Percentiles rank a stretch among this genome's conserved stretches.
Conservation (phyloP, 2,329 filamentous ascomycete species). For the Diaporthe vexans region DNA sequence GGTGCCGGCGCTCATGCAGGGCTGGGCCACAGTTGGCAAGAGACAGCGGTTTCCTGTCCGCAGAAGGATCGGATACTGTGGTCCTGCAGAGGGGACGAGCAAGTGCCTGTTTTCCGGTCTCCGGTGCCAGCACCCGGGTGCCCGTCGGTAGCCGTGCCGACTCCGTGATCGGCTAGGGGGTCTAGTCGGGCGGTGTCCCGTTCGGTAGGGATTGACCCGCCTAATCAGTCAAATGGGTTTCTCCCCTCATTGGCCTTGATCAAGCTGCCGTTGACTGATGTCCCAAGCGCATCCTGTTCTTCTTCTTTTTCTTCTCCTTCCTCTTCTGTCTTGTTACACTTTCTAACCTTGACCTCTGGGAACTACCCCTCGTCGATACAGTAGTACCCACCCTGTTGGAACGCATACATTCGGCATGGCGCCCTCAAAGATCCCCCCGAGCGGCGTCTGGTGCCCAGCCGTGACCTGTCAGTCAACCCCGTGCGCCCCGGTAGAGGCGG, state of each 20-base stretch:
- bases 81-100: background rate
- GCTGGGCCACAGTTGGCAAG: background rate
- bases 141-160: constrained; percentile 30
- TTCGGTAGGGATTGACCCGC: constrained; percentile 23
- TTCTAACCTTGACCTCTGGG: background rate
- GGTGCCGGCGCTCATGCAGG: background rate
- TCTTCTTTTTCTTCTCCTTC: background rate
- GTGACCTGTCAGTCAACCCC: constrained; percentile 46
- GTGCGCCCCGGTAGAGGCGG: background rate
- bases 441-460: constrained; percentile 52
- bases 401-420: constrained; percentile 30
- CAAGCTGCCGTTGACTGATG: background rate
- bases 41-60: too few relatives aligned
- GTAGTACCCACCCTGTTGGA: background rate
- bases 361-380: too few relatives aligned
- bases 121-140: constrained; percentile 22
- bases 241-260: constrained; percentile 5
- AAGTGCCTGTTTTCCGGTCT: constrained; percentile 13
- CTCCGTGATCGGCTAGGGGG: constrained; percentile 32
- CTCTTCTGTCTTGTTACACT: too few relatives aligned
- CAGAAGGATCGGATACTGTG: constrained; percentile 5
- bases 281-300: background rate
- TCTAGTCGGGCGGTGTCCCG: background rate
- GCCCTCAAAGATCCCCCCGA: constrained; percentile 45
- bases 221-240: constrained; percentile 9